A percentile compares a stretch with the other conserved stretches of the same genome.
Evolutionary conservation across 23 red algal species (phyloP).

Genomic region (Cyanidioschyzon merolae): DNA sequence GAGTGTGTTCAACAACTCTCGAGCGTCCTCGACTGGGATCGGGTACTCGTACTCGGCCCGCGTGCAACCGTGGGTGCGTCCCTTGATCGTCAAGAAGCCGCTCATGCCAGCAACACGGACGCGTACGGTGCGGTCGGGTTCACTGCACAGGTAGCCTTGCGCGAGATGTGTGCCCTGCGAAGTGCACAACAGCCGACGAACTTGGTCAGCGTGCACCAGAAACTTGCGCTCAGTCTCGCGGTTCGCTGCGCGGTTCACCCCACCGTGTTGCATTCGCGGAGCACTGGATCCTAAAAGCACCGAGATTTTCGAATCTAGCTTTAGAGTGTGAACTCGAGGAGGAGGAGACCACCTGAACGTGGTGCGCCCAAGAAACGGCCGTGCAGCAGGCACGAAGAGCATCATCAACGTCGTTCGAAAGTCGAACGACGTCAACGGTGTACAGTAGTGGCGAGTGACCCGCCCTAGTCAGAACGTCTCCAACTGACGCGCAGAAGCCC

Average conservation of each 20-base stretch:
- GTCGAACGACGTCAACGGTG: no score
- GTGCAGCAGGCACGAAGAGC: no score
- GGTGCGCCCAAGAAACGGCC: no score
- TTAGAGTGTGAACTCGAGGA: no score
- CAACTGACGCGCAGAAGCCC: no score
- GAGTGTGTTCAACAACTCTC: conserved; percentile 17
- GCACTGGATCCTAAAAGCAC: no score
- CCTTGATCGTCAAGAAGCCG: conserved; percentile 25
- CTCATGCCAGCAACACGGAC: neutral
- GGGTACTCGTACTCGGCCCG: conserved; percentile 25
- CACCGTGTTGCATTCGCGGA: neutral
- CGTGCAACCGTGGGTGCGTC: neutral
- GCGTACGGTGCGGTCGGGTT: conserved; percentile 12
- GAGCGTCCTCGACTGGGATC: conserved; percentile 11
- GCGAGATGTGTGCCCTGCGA: neutral
- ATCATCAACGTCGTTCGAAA: no score
- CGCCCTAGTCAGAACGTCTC: no score
- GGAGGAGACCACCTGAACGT: no score
- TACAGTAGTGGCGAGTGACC: no score
- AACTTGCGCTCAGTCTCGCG: conserved; percentile 27
- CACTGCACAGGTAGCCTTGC: conserved; percentile 24
- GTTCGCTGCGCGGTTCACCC: neutral
- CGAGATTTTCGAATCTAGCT: no score
- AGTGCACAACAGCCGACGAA: neutral
- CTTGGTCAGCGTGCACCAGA: neutral